phyloP scores from a whole-genome alignment of 129 eudicot genomes.

The Logfia minima region DNA sequence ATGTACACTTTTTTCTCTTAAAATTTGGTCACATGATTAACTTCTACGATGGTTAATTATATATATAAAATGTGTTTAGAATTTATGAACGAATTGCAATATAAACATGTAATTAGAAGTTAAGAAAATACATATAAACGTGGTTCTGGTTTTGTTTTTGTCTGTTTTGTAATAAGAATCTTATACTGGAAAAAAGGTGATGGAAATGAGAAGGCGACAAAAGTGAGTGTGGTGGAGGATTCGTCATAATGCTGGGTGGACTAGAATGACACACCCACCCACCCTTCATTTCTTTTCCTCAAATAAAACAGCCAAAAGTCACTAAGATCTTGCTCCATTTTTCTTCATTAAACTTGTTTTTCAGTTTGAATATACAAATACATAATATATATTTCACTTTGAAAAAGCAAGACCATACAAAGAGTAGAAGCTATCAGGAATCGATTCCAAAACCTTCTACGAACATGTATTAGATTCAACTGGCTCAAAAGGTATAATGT shows the following conservation, averaged over 20 bases:
- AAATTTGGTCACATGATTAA: background rate
- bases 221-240: conserved; percentile 42
- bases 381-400: too few relatives aligned
- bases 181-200: background rate
- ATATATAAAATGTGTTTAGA: background rate
- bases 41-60: background rate
- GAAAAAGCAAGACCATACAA: too few relatives aligned
- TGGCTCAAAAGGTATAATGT: too few relatives aligned
- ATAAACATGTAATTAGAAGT: background rate
- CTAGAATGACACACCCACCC: conserved; percentile 37
- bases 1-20: background rate
- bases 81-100: background rate
- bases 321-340: background rate
- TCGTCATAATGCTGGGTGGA: conserved; percentile 36
- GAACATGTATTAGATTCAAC: too few relatives aligned
- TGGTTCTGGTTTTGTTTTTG: background rate
- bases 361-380: too few relatives aligned
- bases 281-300: background rate
- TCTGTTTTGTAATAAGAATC: background rate
- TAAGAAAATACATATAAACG: background rate
- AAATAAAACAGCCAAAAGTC: background rate
- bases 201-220: conserved; percentile 31
- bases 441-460: too few relatives aligned
- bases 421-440: too few relatives aligned
- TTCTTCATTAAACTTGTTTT: background rate